A percentile compares a stretch with the other conserved stretches of the same genome.
Evolutionary conservation across 2,329 filamentous ascomycete species (phyloP).

Genomic region (Neofusicoccum sp.): DNA sequence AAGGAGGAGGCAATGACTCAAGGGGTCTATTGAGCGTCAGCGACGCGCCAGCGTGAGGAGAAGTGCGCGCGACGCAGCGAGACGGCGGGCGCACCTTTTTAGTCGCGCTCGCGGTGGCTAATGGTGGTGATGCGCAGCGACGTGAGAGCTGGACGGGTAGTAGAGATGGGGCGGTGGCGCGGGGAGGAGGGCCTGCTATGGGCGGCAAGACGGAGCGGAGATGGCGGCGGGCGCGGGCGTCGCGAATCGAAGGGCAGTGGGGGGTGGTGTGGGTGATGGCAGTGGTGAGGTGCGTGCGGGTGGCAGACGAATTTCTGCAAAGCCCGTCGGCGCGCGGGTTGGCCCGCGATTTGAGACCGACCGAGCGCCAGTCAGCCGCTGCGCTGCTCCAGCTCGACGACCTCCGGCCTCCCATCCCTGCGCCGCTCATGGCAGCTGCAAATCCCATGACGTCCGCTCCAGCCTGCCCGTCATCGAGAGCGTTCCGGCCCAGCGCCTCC

Average conservation of each 20-base stretch:
- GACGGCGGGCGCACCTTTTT: constrained; percentile 2
- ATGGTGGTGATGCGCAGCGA: constrained; percentile 5
- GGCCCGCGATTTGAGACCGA: not conserved
- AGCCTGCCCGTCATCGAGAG: not conserved
- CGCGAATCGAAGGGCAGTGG: constrained; percentile 5
- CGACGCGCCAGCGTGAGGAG: constrained; percentile 2
- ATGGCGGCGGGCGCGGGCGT: not conserved
- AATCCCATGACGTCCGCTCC: not conserved
- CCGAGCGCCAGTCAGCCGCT: constrained; percentile 1
- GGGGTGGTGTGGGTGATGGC: constrained; percentile 15
- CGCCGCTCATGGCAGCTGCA: constrained; percentile 5
- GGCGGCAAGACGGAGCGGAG: constrained; percentile 1
- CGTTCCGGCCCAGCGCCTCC: not conserved
- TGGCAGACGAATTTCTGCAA: constrained; percentile 17
- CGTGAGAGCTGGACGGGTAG: not conserved
- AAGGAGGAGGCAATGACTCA: not conserved
- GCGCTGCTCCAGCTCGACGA: constrained; percentile 8
- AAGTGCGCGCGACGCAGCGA: constrained; percentile 2
- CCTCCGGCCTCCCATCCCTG: constrained; percentile 1
- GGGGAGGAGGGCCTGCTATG: not conserved
- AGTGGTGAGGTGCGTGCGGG: constrained; percentile 4
- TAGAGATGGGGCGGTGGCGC: not conserved
- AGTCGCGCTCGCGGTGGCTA: constrained; percentile 13
- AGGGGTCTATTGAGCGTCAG: not conserved
- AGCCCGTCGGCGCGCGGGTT: constrained; percentile 14